These are phyloP conservation scores for Solioccasus polychromus DNA, from an alignment of 768 basidiomycete species.

Conservation along the genomic window DNA sequence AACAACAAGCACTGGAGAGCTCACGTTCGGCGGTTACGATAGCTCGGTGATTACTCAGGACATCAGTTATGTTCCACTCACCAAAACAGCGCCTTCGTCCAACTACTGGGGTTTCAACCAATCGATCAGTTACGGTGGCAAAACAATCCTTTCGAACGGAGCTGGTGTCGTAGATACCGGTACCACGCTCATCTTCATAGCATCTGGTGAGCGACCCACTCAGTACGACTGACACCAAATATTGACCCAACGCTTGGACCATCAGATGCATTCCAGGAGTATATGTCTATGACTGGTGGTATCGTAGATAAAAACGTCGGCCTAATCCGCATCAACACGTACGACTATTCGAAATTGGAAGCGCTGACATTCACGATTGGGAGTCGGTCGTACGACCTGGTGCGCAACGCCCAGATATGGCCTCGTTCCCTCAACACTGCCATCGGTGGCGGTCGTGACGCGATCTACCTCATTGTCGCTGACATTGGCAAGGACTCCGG, in stretches of 20 bases:
- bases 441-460: conserved; percentile 24
- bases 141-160: too few relatives aligned
- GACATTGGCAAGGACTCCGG: conserved; percentile 19
- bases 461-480: conserved; percentile 31
- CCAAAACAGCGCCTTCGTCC: too few relatives aligned
- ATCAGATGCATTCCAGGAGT: conserved; percentile 28
- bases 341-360: conserved; percentile 25
- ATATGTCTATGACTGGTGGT: conserved; percentile 27
- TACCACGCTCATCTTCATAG: too few relatives aligned
- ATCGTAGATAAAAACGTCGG: conserved; percentile 25
- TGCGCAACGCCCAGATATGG: conserved; percentile 33
- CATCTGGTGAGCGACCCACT: too few relatives aligned
- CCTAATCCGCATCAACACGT: conserved; percentile 25
- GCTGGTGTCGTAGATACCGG: too few relatives aligned
- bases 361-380: conserved; percentile 28
- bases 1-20: too few relatives aligned
- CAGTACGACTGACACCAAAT: not conserved
- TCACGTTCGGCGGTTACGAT: too few relatives aligned
- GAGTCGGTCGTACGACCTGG: conserved; percentile 16
- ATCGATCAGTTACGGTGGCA: too few relatives aligned
- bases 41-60: too few relatives aligned
- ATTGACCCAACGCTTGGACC: conserved; percentile 10
- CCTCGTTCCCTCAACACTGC: conserved; percentile 30
- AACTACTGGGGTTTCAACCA: too few relatives aligned
- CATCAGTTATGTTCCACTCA: too few relatives aligned